Percentiles rank a stretch among this genome's conserved stretches.
phyloP scores from a whole-genome alignment of 2,329 filamentous ascomycete genomes.

The Xylariaceae sp. region DNA sequence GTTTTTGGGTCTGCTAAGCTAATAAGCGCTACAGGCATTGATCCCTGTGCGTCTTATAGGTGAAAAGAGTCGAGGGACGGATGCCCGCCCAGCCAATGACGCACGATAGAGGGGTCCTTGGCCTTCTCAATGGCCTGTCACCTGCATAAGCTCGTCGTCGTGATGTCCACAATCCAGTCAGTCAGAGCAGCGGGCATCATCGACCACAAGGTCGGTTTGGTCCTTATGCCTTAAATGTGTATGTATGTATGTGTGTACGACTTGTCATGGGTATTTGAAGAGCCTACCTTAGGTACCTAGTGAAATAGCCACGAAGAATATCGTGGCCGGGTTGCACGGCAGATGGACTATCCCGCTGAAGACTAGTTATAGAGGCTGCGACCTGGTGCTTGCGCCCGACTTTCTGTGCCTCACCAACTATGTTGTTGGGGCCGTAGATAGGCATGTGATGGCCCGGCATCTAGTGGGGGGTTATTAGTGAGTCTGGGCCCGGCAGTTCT shows the following conservation, averaged over 20 bases:
- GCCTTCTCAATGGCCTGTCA: slow-evolving; percentile 15
- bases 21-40: slow-evolving; percentile 21
- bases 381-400: background rate
- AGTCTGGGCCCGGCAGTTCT: background rate
- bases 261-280: background rate
- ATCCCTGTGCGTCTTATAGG: slow-evolving; percentile 8
- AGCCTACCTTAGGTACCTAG: background rate
- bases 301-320: background rate
- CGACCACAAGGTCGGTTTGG: background rate
- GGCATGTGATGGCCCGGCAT: background rate
- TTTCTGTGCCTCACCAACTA: background rate
- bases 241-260: no score
- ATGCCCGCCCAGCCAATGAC: slow-evolving; percentile 23
- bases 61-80: slow-evolving; percentile 1
- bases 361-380: background rate
- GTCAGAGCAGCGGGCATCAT: background rate
- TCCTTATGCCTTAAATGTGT: no score
- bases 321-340: background rate
- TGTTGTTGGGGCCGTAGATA: background rate
- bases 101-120: slow-evolving; percentile 19
- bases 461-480: background rate
- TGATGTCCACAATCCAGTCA: slow-evolving; percentile 1
- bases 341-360: background rate
- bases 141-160: slow-evolving; percentile 25
- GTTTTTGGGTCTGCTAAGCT: slow-evolving; percentile 2